A percentile compares a stretch with the other conserved stretches of the same genome.
These are phyloP conservation scores for Ajuga chamaepitys DNA, from an alignment of 257 asterid genomes.

Conservation along the genomic window DNA sequence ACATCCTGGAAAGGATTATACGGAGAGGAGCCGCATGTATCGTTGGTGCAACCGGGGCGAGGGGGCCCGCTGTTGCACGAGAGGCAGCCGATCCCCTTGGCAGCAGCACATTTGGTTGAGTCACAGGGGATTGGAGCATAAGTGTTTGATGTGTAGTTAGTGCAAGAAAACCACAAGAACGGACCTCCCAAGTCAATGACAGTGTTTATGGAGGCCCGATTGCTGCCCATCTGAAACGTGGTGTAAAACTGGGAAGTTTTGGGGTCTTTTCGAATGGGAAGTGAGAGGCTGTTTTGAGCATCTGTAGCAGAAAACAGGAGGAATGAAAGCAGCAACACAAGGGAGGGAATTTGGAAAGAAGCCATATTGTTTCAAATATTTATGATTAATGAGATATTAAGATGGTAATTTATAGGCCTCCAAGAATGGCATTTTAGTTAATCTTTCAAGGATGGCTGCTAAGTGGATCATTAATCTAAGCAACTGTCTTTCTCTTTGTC, in stretches of 20 bases:
- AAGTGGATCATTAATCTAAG: too few species aligned
- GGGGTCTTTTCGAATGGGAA: not conserved
- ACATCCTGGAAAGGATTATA: constrained; percentile 26
- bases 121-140: constrained; percentile 33
- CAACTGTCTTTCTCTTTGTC: too few species aligned
- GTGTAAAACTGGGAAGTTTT: not conserved
- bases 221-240: not conserved
- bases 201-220: not conserved
- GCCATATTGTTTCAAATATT: too few species aligned
- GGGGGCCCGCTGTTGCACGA: constrained; percentile 17
- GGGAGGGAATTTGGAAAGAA: not conserved
- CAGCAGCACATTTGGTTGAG: constrained; percentile 18
- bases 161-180: constrained; percentile 34
- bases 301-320: not conserved
- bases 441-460: too few species aligned
- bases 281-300: not conserved
- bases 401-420: too few species aligned
- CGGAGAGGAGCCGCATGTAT: constrained; percentile 28
- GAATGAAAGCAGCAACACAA: not conserved
- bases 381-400: too few species aligned
- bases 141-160: constrained; percentile 22
- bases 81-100: constrained; percentile 24
- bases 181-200: constrained; percentile 32
- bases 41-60: constrained; percentile 40
- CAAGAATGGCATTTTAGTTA: too few species aligned